Percentiles rank a stretch among this genome's conserved stretches.
Conservation (phyloP, 2,329 filamentous ascomycete genomes). For the Zasmidium cellare region DNA sequence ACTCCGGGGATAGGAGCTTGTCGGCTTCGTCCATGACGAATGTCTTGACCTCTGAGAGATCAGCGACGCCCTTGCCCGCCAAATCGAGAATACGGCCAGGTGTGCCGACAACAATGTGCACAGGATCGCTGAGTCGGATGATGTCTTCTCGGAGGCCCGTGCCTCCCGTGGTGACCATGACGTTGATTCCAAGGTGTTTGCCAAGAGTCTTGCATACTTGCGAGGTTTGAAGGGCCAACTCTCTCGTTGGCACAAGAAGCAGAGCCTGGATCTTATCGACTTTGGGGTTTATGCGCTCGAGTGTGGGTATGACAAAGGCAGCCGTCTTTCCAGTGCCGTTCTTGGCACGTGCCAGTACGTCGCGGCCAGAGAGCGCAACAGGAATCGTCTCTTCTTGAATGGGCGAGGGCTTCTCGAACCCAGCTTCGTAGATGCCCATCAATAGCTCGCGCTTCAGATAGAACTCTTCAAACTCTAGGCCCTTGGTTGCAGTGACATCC, state of each 20-base stretch:
- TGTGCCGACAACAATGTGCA: constrained; percentile 97
- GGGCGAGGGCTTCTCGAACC: constrained; percentile 96
- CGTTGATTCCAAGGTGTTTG: constrained; percentile 94
- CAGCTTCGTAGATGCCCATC: constrained; percentile 99
- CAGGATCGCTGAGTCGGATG: constrained; percentile 86
- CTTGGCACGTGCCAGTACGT: constrained; percentile 94
- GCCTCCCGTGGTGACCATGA: constrained; percentile 98
- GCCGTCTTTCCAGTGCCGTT: constrained; percentile 99
- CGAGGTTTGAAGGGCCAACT: constrained; percentile 95
- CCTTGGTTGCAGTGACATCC: constrained; percentile 98
- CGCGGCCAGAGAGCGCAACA: constrained; percentile 89
- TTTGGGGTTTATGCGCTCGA: constrained; percentile 96
- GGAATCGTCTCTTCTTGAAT: constrained; percentile 99
- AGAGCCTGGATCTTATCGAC: constrained; percentile 94
- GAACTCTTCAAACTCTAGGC: constrained; percentile 96
- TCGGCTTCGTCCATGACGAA: constrained; percentile 99
- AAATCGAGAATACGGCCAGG: constrained; percentile 95
- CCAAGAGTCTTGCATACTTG: constrained; percentile 98
- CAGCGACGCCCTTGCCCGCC: constrained; percentile 93
- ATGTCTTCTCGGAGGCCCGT: constrained; percentile 96
- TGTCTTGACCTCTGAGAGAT: constrained; percentile 92
- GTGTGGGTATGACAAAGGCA: constrained; percentile 92
- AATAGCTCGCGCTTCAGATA: constrained; percentile 90
- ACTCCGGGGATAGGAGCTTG: constrained; percentile 94
- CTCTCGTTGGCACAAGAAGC: constrained; percentile 93